Base-by-base conservation (phyloP, 192 early-diverging fungal species). In the Irineochytrium annulatum region DNA sequence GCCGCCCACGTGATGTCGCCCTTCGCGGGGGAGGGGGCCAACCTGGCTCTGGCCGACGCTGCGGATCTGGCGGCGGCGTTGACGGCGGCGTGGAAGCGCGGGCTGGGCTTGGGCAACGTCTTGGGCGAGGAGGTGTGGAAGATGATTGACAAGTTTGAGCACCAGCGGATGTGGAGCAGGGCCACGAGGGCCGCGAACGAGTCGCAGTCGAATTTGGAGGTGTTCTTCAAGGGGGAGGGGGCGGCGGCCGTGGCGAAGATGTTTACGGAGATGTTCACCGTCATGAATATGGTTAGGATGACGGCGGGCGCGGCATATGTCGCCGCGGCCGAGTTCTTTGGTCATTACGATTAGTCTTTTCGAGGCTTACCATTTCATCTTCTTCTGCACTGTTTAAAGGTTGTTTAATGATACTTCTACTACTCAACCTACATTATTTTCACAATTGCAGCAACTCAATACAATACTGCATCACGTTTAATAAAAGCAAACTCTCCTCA, bases 1-100 rank as follows among this genome's bases (percentile, higher is more conserved):
- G 46, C 46, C 11, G 46, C 46, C 11, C 46, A 65, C 43, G 55
- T 65, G 6, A 60, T 60, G 63, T 30, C 35, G 2, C 63, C 63
- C 6, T 63, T 63, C 37, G 55, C 54, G 6, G 63, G 63, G 11
- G 63, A 65, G 61, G 63, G 63, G 16, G 63, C 32, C 20, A 65
- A 65, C 55, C 39, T 59, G 2, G 63, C 63, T 43, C 26, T 65
- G 3, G 56, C 63, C 29, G 63, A 65, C 37, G 63, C 63, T 4
- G 55, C 56, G 5, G 55, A 43, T 16, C 56, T 65, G 17, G 51
- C 51, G 20, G 11, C 54, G 11, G 54, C 11, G 11, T 24, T 49
- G 11, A 5, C 22, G 24, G 8, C 11, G 6, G 17, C 46, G 5
- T 6, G 46, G 13, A 14, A 49, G 17, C 13, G 13, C 11, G 13